A percentile compares a stretch with the other conserved stretches of the same genome.
Conservation (phyloP, 2,329 filamentous ascomycete species). For the Knufia petricola region DNA sequence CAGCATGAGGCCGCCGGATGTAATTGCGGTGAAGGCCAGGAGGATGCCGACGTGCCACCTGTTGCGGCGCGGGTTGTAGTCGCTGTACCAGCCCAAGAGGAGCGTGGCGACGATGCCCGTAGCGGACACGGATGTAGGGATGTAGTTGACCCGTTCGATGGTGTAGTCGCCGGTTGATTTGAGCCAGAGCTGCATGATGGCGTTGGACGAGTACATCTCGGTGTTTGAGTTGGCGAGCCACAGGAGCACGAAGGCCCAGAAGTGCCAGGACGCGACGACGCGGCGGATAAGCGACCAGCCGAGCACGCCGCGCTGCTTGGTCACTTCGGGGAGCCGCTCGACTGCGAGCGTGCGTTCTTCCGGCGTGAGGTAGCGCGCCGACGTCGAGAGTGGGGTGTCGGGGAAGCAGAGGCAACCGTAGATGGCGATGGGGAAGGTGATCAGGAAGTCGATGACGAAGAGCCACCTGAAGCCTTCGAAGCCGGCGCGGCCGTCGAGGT, state of each 20-base stretch:
- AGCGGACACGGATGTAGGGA: constrained; percentile 14
- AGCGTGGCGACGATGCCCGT: constrained; percentile 18
- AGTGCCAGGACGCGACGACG: constrained; percentile 30
- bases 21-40: constrained; percentile 16
- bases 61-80: constrained; percentile 13
- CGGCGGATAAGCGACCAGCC: constrained; percentile 13
- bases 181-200: constrained; percentile 15
- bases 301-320: constrained; percentile 19
- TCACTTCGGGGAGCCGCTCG: constrained; percentile 24
- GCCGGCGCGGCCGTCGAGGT: constrained; percentile 41
- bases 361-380: constrained; percentile 28
- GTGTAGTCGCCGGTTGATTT: constrained; percentile 11
- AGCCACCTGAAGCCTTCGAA: constrained; percentile 37
- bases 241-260: constrained; percentile 30
- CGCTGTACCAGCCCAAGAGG: constrained; percentile 15
- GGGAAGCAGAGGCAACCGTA: constrained; percentile 36
- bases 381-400: constrained; percentile 29
- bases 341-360: constrained; percentile 27
- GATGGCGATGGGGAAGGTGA: constrained; percentile 36
- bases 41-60: constrained; percentile 16
- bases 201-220: constrained; percentile 38
- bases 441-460: constrained; percentile 33
- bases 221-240: constrained; percentile 45
- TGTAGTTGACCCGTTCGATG: constrained; percentile 16
- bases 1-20: constrained; percentile 16